Evolutionary conservation across 345 rosid species (phyloP).

Genomic region (Jatropha curcas): DNA sequence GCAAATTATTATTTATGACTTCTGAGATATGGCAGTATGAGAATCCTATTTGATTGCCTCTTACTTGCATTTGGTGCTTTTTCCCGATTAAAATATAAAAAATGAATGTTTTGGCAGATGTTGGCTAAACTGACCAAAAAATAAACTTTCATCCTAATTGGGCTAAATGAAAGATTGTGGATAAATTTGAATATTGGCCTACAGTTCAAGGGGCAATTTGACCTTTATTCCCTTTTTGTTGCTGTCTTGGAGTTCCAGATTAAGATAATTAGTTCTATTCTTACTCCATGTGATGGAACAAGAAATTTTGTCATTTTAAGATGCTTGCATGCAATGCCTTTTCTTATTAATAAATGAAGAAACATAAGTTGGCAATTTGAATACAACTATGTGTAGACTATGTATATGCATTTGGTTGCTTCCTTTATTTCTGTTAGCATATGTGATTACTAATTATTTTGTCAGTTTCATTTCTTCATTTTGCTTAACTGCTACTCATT

Average conservation of each 20-base stretch:
- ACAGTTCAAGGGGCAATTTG: too few species aligned
- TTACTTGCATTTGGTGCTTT: not conserved
- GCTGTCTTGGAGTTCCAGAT: too few species aligned
- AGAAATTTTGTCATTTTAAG: not conserved
- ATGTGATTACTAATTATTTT: not conserved
- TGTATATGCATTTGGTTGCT: not conserved
- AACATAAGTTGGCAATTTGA: conserved; percentile 2
- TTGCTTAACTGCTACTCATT: conserved; percentile 2
- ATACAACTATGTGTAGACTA: not conserved
- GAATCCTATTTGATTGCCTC: not conserved
- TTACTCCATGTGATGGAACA: not conserved
- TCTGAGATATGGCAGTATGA: not conserved
- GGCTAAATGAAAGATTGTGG: too few species aligned
- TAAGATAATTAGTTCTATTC: not conserved
- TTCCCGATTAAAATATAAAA: too few species aligned
- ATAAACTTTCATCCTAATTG: too few species aligned
- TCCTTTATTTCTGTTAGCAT: conserved; percentile 3
- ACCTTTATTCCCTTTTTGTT: too few species aligned
- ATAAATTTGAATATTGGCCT: too few species aligned
- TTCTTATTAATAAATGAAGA: not conserved
- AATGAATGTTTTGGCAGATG: too few species aligned
- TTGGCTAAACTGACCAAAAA: too few species aligned
- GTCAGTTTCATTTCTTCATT: not conserved
- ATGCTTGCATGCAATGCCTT: not conserved
- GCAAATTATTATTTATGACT: not conserved